Percentiles rank a stretch among this genome's conserved stretches.
These are phyloP conservation scores for Xylaria sp. DNA, from an alignment of 2,329 filamentous ascomycete species.

Conservation along the genomic window DNA sequence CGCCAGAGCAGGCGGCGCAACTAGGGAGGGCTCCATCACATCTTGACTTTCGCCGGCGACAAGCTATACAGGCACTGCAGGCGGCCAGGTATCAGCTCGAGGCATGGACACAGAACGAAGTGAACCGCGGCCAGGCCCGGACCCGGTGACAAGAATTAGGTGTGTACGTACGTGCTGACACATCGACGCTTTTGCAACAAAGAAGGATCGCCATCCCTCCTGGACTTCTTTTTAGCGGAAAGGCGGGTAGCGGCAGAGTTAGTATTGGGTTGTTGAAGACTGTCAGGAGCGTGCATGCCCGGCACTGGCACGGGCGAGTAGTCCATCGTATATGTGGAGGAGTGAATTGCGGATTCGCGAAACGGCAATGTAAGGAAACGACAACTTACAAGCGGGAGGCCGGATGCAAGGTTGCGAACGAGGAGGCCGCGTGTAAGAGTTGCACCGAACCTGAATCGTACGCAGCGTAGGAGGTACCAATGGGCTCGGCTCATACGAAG, in stretches of 20 bases:
- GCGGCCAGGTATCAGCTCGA: not conserved
- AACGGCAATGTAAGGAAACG: slow-evolving; percentile 12
- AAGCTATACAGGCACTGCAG: slow-evolving; percentile 65
- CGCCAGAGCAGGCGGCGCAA: slow-evolving; percentile 92
- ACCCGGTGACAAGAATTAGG: not conserved
- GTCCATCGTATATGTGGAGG: slow-evolving; percentile 22
- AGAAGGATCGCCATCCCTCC: slow-evolving; percentile 43
- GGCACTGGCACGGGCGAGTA: slow-evolving; percentile 23
- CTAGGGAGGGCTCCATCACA: slow-evolving; percentile 89
- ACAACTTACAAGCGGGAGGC: not conserved
- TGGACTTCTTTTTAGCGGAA: slow-evolving; percentile 44
- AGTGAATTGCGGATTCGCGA: not conserved
- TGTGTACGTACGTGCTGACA: slow-evolving; percentile 57
- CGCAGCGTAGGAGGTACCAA: not conserved
- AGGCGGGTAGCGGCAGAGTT: slow-evolving; percentile 18
- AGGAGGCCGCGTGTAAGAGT: not conserved
- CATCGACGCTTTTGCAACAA: slow-evolving; percentile 63
- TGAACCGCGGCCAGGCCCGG: not conserved
- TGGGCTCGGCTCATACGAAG: not conserved
- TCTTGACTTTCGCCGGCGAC: slow-evolving; percentile 73
- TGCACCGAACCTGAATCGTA: not conserved
- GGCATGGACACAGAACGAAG: not conserved
- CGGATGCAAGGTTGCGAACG: not conserved
- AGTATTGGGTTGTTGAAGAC: slow-evolving; percentile 9
- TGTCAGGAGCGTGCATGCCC: slow-evolving; percentile 21